Conservation (phyloP, 352 stramenopile species). For the Blastocystis hominis region DNA sequence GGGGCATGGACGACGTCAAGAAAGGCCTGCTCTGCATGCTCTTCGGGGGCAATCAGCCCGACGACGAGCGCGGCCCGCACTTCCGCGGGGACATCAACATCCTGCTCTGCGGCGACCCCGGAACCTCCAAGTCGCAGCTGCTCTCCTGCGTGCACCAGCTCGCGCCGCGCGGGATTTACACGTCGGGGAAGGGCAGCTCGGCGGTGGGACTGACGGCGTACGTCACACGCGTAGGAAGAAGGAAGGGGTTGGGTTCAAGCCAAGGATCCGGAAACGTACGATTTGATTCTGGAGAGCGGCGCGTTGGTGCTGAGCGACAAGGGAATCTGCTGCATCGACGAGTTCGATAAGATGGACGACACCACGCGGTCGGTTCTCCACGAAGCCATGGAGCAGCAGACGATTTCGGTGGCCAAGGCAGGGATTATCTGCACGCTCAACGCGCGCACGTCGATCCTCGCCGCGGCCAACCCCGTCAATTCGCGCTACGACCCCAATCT, state of each 20-base stretch:
- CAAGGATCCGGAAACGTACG: constrained; percentile 86
- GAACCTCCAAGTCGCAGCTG: constrained; percentile 92
- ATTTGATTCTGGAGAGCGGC: constrained; percentile 85
- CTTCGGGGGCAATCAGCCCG: constrained; percentile 79
- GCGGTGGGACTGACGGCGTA: constrained; percentile 95
- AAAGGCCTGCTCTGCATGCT: constrained; percentile 94
- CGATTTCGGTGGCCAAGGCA: constrained; percentile 90
- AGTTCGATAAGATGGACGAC: constrained; percentile 99
- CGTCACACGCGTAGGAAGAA: constrained; percentile 60
- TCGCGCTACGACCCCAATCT: constrained; percentile 93
- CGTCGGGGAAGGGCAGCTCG: constrained; percentile 89
- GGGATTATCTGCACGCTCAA: constrained; percentile 96
- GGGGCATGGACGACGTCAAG: constrained; percentile 95
- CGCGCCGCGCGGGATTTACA: constrained; percentile 91
- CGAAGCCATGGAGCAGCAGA: constrained; percentile 98
- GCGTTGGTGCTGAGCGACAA: constrained; percentile 90
- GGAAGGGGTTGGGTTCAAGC: background rate
- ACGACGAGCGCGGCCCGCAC: constrained; percentile 60
- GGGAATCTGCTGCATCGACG: constrained; percentile 96
- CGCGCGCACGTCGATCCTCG: constrained; percentile 91
- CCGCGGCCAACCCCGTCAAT: constrained; percentile 92
- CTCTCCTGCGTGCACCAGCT: constrained; percentile 77
- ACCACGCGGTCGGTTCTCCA: constrained; percentile 90
- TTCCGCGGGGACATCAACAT: constrained; percentile 94
- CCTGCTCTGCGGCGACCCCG: constrained; percentile 89